These are phyloP conservation scores for Mycena sanguinolenta DNA, from an alignment of 768 basidiomycete species.

Conservation along the genomic window DNA sequence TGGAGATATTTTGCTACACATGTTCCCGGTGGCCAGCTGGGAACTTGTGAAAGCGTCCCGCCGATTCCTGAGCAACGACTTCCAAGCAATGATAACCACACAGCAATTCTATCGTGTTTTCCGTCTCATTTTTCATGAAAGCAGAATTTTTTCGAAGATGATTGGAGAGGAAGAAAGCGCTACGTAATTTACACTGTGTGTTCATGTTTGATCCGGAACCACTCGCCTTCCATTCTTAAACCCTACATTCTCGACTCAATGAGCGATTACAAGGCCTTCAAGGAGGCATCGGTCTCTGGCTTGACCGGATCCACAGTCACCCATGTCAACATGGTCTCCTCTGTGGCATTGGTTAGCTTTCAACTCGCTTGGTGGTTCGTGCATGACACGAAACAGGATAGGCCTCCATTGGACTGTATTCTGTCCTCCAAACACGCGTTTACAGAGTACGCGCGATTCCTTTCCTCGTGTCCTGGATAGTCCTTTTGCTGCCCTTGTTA, in stretches of 20 bases:
- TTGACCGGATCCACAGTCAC: conserved; percentile 72
- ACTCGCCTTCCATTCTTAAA: no score
- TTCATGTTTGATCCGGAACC: no score
- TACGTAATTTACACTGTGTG: no score
- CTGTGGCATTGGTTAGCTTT: conserved; percentile 65
- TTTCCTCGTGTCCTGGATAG: conserved; percentile 67
- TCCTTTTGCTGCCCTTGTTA: conserved; percentile 83
- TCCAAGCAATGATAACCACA: no score
- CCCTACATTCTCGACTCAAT: not conserved
- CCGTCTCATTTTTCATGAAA: no score
- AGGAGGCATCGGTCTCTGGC: conserved; percentile 82
- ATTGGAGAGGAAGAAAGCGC: no score
- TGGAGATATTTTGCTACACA: no score
- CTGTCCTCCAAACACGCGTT: conserved; percentile 65
- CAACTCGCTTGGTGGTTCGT: not conserved
- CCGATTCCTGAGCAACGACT: no score
- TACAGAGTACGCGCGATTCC: conserved; percentile 51
- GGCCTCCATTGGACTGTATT: conserved; percentile 82
- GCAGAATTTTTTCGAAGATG: no score
- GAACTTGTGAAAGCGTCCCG: no score
- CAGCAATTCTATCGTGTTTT: no score
- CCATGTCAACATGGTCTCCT: conserved; percentile 72
- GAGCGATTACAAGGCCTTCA: conserved; percentile 70
- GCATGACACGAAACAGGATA: conserved; percentile 45
- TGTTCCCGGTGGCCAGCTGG: no score